Conservation (phyloP, 2,329 filamentous ascomycete species). For the Camptophora hylomeconis region DNA sequence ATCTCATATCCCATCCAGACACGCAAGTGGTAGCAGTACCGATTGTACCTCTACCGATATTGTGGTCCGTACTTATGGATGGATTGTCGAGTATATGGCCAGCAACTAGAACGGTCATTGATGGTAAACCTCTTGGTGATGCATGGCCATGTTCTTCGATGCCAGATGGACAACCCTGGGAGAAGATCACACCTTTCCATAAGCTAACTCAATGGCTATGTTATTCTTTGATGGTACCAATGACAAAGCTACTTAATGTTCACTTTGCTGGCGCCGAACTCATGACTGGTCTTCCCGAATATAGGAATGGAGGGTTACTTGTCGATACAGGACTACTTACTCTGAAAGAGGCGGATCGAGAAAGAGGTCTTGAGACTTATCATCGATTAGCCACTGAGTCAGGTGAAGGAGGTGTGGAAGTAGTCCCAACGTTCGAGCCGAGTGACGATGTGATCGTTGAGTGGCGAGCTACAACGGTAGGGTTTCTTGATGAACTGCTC, state of each 20-base stretch:
- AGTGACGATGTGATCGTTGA: conserved; percentile 70
- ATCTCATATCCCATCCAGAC: conserved; percentile 80
- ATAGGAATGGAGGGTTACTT: conserved; percentile 80
- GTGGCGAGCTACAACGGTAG: conserved; percentile 64
- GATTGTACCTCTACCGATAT: conserved; percentile 70
- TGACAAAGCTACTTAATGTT: conserved; percentile 67
- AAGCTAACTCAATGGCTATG: conserved; percentile 92
- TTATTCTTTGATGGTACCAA: conserved; percentile 86
- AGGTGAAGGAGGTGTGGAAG: conserved; percentile 58
- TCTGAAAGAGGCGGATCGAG: conserved; percentile 55
- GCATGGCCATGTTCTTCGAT: conserved; percentile 85
- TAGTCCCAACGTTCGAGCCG: conserved; percentile 59
- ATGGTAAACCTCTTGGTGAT: conserved; percentile 77
- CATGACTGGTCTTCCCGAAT: conserved; percentile 79
- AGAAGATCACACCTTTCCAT: conserved; percentile 80
- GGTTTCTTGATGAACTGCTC: conserved; percentile 58
- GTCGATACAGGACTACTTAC: conserved; percentile 72
- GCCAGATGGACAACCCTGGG: conserved; percentile 59
- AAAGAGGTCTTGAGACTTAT: conserved; percentile 59
- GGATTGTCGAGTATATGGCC: conserved; percentile 85
- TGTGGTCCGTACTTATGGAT: conserved; percentile 86
- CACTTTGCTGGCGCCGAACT: conserved; percentile 71
- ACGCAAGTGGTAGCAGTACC: conserved; percentile 81
- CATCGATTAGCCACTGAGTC: conserved; percentile 59
- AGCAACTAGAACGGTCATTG: conserved; percentile 67